Base-by-base conservation (phyloP, 352 stramenopile genomes). In the Elongisporangium prolatum region DNA sequence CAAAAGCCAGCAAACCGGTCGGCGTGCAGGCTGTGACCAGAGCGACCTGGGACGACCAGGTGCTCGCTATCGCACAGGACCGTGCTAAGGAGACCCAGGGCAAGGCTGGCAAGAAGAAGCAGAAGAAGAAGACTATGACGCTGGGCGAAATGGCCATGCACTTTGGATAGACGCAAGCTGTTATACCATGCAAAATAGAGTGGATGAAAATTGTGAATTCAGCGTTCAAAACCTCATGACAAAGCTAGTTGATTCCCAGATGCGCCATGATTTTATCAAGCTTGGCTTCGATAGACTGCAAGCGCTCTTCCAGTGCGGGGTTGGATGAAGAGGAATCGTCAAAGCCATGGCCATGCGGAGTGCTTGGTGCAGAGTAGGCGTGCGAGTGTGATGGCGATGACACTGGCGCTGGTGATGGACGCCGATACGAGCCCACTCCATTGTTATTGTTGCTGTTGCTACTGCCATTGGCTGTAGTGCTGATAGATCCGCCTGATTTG, bases 251-350 rank as follows among this genome's bases (percentile, higher is more conserved):
- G 57, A 88, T 87, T 54, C 84, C 84, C 10, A 96, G 67, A 53
- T 95, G 83, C 22, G 77, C 74, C 74, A 96, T 83, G 67, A 96
- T 92, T 69, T 95, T 95, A 77, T 96, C 84, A 37, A 96, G 77
- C 50, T 96, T 96, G 59, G 64, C 72, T 57, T 96, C 88, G 60
- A 96, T 93, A 1, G 81, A 65, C 24, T 68, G 68, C 37, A 96
- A 72, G 17, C 87, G 75, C 17, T 81, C 65, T 22, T 95, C 84
- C 47, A 91, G 49, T 5, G 56, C 64, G 4, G 47, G 52, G 17
- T 59, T 64, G 28, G 59, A 61, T 11, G 22, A 49, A 0, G 47
- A 61, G 37, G 22, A 47, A 14, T 20, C 22, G 50, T 53, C 48
- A 25, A 40, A 20, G 16, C 37, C 72, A 50, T 71, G 48, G 16